Base-by-base conservation (phyloP, 2,329 filamentous ascomycete species). In the Neofusicoccum cordaticola region DNA sequence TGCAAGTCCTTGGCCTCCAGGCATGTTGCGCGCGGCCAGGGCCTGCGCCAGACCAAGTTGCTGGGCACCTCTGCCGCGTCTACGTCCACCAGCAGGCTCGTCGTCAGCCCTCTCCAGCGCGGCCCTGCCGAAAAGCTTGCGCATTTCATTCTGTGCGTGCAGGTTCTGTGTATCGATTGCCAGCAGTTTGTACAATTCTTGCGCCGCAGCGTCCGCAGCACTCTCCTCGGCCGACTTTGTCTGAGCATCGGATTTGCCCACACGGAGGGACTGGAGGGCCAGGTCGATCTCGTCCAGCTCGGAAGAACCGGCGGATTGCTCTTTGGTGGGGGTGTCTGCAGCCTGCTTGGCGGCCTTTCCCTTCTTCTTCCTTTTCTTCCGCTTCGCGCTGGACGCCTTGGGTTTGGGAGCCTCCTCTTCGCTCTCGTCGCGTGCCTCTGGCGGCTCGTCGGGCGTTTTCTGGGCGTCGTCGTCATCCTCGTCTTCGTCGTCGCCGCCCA, bases 71-170 rank as follows among this genome's bases (percentile, higher is more conserved):
- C 86, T 76, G 84, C 90, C 72, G 80, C 85, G 63, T 82, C 86
- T 68, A 79, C 81, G 79, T 64, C 84, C 79, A 35, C 79, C 79
- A 17, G 80, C 72, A 51, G 76, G 76, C 19, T 84, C 82, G 48
- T 87, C 84, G 60, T 85, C 81, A 47, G 79, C 75, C 35, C 79
- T 60, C 69, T 89, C 86, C 11, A 89, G 71, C 22, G 87, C 87
- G 31, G 86, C 84, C 67, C 84, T 85, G 4, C 89, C 89, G 74
- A 91, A 92, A 0, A 92, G 79, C 68, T 84, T 86, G 65, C 87
- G 89, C 92, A 99, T 97, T 80, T 99, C 95, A 72, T 97, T 96
- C 41, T 89, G 83, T 7, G 91, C 91, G 73, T 94, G 93, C 11
- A 99, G 84, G 70, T 93, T 87, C 69, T 90, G 85, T 0, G 88